These are phyloP conservation scores for Suhomyces canberraensis DNA, from an alignment of 805 yeast species.

Conservation along the genomic window DNA sequence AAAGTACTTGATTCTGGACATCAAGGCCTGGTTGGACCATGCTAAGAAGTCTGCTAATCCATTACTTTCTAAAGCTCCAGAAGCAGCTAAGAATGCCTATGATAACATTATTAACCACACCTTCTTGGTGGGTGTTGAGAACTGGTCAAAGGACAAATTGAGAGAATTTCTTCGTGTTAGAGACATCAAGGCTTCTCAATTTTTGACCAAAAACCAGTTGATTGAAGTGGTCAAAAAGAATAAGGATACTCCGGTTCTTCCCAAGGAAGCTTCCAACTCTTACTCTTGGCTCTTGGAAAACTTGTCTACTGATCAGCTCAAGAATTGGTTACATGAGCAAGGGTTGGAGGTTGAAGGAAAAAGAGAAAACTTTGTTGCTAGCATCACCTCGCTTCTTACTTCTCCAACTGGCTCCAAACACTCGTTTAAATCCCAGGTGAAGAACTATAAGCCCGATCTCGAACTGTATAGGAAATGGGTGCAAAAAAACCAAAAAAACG, in stretches of 20 bases:
- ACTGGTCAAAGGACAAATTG: slow-evolving; percentile 46
- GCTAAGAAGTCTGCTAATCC: slow-evolving; percentile 32
- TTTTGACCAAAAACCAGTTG: slow-evolving; percentile 39
- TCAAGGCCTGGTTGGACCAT: slow-evolving; percentile 32
- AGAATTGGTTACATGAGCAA: slow-evolving; percentile 38
- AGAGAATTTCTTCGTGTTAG: slow-evolving; percentile 41
- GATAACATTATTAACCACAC: slow-evolving; percentile 42
- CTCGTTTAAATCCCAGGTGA: slow-evolving; percentile 14
- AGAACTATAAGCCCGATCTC: slow-evolving; percentile 16
- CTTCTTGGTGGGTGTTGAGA: slow-evolving; percentile 43
- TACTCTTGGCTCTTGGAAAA: slow-evolving; percentile 31
- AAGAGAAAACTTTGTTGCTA: slow-evolving; percentile 21
- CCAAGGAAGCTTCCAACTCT: slow-evolving; percentile 17
- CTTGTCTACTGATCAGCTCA: slow-evolving; percentile 35
- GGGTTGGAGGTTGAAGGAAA: slow-evolving; percentile 21
- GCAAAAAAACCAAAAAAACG: slow-evolving; percentile 14
- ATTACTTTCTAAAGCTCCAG: slow-evolving; percentile 26
- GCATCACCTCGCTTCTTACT: slow-evolving; percentile 13
- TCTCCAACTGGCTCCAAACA: slow-evolving; percentile 7
- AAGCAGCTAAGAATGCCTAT: slow-evolving; percentile 19
- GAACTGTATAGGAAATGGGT: slow-evolving; percentile 12
- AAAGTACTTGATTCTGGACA: slow-evolving; percentile 35
- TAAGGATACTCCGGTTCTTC: slow-evolving; percentile 33
- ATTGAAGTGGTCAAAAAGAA: slow-evolving; percentile 36
- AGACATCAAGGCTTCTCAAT: slow-evolving; percentile 34